These are phyloP conservation scores for Zygoascus ofunaensis DNA, from an alignment of 805 yeast species.

Conservation along the genomic window DNA sequence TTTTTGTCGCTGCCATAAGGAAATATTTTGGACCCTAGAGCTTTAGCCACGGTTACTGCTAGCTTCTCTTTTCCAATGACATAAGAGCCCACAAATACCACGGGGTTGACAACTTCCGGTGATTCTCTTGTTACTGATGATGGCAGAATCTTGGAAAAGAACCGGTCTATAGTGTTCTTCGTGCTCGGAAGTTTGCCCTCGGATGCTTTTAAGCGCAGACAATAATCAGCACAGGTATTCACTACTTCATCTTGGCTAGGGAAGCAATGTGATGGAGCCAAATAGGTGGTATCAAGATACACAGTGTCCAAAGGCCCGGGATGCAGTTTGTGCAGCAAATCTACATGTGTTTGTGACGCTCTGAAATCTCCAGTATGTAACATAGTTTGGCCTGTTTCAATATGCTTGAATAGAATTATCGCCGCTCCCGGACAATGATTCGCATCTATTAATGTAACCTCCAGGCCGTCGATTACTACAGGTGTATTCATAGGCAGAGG, in stretches of 20 bases:
- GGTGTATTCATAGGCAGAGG: constrained; percentile 36
- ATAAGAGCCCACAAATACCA: constrained; percentile 76
- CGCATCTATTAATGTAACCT: constrained; percentile 65
- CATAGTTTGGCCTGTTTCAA: constrained; percentile 25
- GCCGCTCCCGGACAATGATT: constrained; percentile 97
- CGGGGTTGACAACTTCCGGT: constrained; percentile 28
- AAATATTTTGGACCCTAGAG: constrained; percentile 28
- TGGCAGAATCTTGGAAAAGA: constrained; percentile 9
- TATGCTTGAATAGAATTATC: constrained; percentile 57
- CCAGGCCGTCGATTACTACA: constrained; percentile 36
- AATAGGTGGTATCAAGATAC: constrained; percentile 86
- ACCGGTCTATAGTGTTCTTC: constrained; percentile 13
- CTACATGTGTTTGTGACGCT: constrained; percentile 46
- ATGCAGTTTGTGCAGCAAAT: constrained; percentile 27
- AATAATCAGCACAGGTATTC: constrained; percentile 46
- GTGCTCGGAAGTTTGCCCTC: constrained; percentile 17
- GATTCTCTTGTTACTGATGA: constrained; percentile 14
- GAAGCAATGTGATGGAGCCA: constrained; percentile 63
- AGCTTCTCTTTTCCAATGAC: constrained; percentile 87
- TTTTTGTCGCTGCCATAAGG: constrained; percentile 40
- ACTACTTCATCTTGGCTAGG: constrained; percentile 72
- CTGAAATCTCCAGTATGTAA: constrained; percentile 95
- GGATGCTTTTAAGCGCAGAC: constrained; percentile 32
- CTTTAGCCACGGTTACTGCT: constrained; percentile 43
- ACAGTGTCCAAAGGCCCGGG: constrained; percentile 42